Base-by-base conservation (phyloP, 73 alveolate species). In the Halteria grandinella region DNA sequence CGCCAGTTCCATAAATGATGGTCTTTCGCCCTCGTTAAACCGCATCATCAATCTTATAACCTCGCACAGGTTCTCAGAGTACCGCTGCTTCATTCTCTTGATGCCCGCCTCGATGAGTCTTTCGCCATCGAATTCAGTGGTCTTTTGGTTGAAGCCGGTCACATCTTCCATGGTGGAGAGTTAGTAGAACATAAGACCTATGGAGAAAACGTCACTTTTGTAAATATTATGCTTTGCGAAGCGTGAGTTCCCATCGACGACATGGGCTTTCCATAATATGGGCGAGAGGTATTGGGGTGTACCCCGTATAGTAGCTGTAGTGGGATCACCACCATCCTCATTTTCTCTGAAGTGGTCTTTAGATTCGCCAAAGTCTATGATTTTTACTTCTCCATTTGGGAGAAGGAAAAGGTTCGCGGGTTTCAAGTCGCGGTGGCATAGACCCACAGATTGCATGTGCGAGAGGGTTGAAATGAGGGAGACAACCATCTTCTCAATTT, bases 291-390 rank as follows among this genome's bases (percentile, higher is more conserved):
- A 95, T 86, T 95, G 93, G 0, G 99, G 99, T 14, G 99, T 95
- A 4, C 99, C 99, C 86, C 99, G 87, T 27, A 95, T 95, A 31
- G 99, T 95, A 17, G 99, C 99, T 85, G 94, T 72, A 3, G 98
- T 94, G 28, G 93, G 85, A 31, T 88, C 89, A 0, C 93, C 95
- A 44, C 95, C 98, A 85, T 95, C 97, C 12, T 95, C 99, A 31
- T 50, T 75, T 34, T 95, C 99, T 62, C 83, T 88, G 82, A 95
- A 87, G 55, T 80, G 93, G 78, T 95, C 99, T 55, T 95, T 95
- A 36, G 97, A 89, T 75, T 95, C 99, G 10, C 99, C 99, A 55
- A 95, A 95, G 73, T 95, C 99, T 21, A 95, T 95, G 3, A 95
- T 92, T 83, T 95, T 95, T 17, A 95, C 85, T 64, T 95, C 98